These are phyloP conservation scores for Cocos nucifera DNA, from an alignment of 176 grass and related monocot species.

Conservation along the genomic window DNA sequence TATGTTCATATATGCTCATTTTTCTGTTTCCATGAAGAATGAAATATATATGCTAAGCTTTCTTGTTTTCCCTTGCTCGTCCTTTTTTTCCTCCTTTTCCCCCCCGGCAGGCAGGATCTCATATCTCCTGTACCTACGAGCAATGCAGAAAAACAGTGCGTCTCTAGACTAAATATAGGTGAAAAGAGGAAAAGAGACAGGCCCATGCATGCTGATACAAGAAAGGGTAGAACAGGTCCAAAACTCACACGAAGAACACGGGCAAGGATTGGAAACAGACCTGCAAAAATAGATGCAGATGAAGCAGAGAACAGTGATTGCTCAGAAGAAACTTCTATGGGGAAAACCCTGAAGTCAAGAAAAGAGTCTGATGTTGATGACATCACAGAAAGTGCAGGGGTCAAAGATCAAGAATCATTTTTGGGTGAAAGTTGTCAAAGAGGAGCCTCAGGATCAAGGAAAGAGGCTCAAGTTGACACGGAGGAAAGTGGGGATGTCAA, in stretches of 20 bases:
- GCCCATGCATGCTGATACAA: constrained; percentile 13
- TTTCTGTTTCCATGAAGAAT: too few species aligned
- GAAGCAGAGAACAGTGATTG: constrained; percentile 41
- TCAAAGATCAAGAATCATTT: too few species aligned
- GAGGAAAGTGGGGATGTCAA: constrained; percentile 21
- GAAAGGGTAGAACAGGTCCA: constrained; percentile 36
- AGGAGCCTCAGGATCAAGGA: constrained; percentile 22
- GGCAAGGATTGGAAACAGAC: constrained; percentile 46
- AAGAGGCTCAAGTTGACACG: constrained; percentile 23
- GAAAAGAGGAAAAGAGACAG: constrained; percentile 54
- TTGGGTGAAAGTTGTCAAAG: constrained; percentile 26
- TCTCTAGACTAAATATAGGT: constrained; percentile 25
- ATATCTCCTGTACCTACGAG: constrained; percentile 26
- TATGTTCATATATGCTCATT: too few species aligned
- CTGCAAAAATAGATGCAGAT: constrained; percentile 37
- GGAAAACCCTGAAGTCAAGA: too few species aligned
- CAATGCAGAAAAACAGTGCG: constrained; percentile 10
- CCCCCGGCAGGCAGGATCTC: constrained; percentile 31
- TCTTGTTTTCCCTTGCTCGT: background rate
- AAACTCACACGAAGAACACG: constrained; percentile 36
- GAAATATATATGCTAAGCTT: too few species aligned
- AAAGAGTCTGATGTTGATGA: too few species aligned
- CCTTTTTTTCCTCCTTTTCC: constrained; percentile 20
- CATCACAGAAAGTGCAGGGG: too few species aligned
- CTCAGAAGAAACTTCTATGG: constrained; percentile 16